Evolutionary conservation across 2,329 filamentous ascomycete species (phyloP), one percentile per base, ranked within the genome.

Genomic region (Cryphonectria carpinicola): DNA sequence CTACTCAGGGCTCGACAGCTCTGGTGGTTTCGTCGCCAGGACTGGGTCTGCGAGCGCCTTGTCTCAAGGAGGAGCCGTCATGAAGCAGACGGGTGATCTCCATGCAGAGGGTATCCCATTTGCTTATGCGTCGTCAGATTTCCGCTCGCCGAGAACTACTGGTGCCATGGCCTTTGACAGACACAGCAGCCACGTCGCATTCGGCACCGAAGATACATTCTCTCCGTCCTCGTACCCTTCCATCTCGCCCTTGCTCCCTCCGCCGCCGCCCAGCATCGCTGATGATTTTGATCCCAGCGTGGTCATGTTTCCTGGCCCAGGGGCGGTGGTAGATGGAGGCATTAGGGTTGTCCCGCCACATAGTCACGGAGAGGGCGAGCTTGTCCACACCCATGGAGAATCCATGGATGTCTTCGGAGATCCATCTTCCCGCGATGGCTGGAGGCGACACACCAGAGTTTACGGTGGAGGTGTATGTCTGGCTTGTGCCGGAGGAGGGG

Each of bases 391-490:
- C 5, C 81, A 84, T 63, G 86, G 85, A 39, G 85, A 88, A 75
- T 84, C 86, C 69, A 81, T 87, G 56, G 84, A 84, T 11, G 80
- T 84, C 17, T 78, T 84, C 69, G 83, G 87, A 75, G 80, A 81
- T 70, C 79, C 46, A 22, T 49, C 46, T n/a, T 49, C 82, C 17
- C 86, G 85, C 5, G 81, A 82, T 25, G 83, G 83, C 58, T 89
- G 87, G 87, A 85, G 82, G 74, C 83, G 86, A 52, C 87, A 89
- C 76, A 89, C 87, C 22, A 83, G 86, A 37, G 87, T 89, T 37
- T 89, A 88, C 73, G 87, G 87, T 39, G 87, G 87, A 71, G 86
- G 87, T 7, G 83, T 86, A 3, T 89, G 87, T 73, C 81, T 88
- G 54, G 86, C 87, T 1, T 89, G 87, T 73, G 79, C 84, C 13